Conservation (phyloP, 768 basidiomycete species). For the Mycena albidolilacea region DNA sequence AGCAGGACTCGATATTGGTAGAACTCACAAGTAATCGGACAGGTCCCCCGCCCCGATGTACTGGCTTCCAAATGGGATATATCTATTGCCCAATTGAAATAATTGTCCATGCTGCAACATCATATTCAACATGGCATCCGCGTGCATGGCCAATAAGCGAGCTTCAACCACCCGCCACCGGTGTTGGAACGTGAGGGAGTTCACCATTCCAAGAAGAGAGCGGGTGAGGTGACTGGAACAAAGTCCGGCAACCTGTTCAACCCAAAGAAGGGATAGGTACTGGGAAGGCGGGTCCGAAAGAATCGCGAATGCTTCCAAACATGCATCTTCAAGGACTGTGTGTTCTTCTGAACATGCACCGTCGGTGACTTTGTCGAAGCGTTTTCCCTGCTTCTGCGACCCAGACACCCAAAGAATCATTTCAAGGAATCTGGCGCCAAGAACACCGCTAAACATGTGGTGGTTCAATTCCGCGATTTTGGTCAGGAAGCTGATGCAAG, state of each 20-base stretch:
- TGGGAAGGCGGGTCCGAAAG: background rate
- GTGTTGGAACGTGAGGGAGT: background rate
- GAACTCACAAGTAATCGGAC: background rate
- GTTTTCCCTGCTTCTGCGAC: background rate
- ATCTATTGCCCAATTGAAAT: too few relatives aligned
- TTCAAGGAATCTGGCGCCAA: background rate
- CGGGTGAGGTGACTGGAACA: background rate
- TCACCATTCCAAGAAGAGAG: background rate
- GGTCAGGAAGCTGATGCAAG: background rate
- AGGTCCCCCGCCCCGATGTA: background rate
- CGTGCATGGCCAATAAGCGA: constrained; percentile 8
- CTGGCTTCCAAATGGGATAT: too few relatives aligned
- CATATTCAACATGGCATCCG: background rate
- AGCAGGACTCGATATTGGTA: background rate
- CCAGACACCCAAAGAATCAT: constrained; percentile 7
- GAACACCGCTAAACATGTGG: background rate
- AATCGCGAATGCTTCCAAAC: background rate
- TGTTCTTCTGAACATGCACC: background rate
- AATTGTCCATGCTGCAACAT: background rate
- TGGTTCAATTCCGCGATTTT: constrained; percentile 1
- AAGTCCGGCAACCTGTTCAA: background rate
- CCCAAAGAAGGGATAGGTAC: background rate
- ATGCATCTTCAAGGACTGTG: background rate
- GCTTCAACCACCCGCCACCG: constrained; percentile 9
- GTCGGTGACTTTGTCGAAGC: background rate